Evolutionary conservation across 371 early-diverging fungal genomes (phyloP).

Genomic region (Choanephora cucurbitarum): DNA sequence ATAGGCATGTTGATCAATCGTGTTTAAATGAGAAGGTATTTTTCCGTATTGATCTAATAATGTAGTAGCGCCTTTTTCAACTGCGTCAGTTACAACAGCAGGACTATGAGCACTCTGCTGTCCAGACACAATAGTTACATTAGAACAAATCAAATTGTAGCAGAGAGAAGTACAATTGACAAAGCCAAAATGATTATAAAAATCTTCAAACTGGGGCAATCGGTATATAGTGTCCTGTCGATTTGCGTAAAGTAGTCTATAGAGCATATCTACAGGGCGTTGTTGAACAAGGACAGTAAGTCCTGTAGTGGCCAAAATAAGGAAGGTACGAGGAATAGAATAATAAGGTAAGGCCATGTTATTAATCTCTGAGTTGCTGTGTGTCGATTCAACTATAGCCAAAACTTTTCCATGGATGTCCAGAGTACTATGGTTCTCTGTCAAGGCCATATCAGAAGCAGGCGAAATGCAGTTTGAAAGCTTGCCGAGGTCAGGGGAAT

Average conservation of each 20-base stretch:
- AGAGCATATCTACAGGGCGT: slow-evolving; percentile 78
- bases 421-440: slow-evolving; percentile 26
- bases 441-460: slow-evolving; percentile 4
- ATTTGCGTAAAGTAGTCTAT: slow-evolving; percentile 42
- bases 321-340: slow-evolving; percentile 62
- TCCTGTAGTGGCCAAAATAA: slow-evolving; percentile 80
- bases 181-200: slow-evolving; percentile 58
- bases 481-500: slow-evolving; percentile 64
- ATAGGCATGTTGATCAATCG: slow-evolving; percentile 10
- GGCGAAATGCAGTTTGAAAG: slow-evolving; percentile 32
- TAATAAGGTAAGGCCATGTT: slow-evolving; percentile 66
- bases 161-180: slow-evolving; percentile 18
- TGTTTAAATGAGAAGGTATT: slow-evolving; percentile 13
- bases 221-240: slow-evolving; percentile 20
- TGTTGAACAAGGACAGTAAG: slow-evolving; percentile 67
- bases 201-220: slow-evolving; percentile 49
- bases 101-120: not conserved
- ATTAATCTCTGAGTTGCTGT: slow-evolving; percentile 39
- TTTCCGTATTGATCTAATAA: slow-evolving; percentile 30
- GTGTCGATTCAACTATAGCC: slow-evolving; percentile 66
- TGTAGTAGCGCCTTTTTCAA: slow-evolving; percentile 20
- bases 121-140: not conserved
- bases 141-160: slow-evolving; percentile 11
- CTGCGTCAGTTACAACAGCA: slow-evolving; percentile 9
- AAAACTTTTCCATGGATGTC: slow-evolving; percentile 77